Conservation (phyloP, 306 rosid species). For the Pterocarpus macrocarpus region DNA sequence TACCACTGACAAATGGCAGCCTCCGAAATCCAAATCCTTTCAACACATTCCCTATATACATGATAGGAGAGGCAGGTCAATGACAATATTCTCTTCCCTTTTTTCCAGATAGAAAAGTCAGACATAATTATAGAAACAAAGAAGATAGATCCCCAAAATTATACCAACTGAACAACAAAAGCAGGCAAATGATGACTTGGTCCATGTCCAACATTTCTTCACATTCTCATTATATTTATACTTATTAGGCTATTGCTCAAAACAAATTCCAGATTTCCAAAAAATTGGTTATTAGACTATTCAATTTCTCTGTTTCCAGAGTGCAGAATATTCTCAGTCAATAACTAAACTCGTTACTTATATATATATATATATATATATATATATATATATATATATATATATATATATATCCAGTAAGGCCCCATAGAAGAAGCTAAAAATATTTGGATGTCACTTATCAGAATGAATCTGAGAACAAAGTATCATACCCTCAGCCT, state of each 20-base stretch:
- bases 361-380: too few relatives aligned
- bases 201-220: slow-evolving; percentile 6
- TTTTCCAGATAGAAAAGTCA: slow-evolving; percentile 2
- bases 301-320: background rate
- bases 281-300: background rate
- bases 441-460: background rate
- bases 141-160: background rate
- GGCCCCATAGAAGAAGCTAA: background rate
- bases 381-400: too few relatives aligned
- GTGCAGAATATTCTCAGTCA: background rate
- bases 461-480: background rate
- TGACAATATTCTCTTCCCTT: background rate
- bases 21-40: slow-evolving; percentile 17
- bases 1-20: background rate
- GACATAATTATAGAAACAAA: background rate
- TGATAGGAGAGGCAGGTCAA: background rate
- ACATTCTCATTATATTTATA: background rate
- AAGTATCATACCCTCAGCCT: slow-evolving; percentile 72
- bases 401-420: background rate
- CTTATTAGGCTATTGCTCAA: background rate
- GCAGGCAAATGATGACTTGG: slow-evolving; percentile 13
- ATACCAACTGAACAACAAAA: slow-evolving; percentile 1
- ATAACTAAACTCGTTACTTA: background rate
- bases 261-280: slow-evolving; percentile 4
- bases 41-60: slow-evolving; percentile 4